These are phyloP conservation scores for Barbarea vulgaris DNA, from an alignment of 345 rosid species.

Conservation along the genomic window DNA sequence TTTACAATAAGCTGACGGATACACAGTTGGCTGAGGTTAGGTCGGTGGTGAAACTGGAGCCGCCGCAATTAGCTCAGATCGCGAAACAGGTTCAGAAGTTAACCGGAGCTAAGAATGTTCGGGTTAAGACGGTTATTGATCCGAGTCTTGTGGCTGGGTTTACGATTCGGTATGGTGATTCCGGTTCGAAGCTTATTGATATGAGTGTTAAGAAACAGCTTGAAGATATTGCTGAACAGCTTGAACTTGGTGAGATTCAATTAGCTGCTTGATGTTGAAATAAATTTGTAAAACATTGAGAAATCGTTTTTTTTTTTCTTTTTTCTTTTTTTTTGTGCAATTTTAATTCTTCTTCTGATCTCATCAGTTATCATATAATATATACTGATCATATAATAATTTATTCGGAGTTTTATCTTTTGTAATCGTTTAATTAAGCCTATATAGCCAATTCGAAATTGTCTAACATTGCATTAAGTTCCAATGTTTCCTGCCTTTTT, in stretches of 20 bases:
- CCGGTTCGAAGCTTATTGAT: slow-evolving; percentile 85
- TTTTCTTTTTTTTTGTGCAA: slow-evolving; percentile 2
- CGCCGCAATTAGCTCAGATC: slow-evolving; percentile 80
- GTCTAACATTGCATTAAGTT: background rate
- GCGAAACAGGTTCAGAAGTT: slow-evolving; percentile 94
- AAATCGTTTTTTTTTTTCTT: slow-evolving; percentile 3
- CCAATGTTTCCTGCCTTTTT: background rate
- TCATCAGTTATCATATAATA: slow-evolving; percentile 4
- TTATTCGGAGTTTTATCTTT: slow-evolving; percentile 7
- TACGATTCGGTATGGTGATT: slow-evolving; percentile 73
- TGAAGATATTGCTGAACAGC: slow-evolving; percentile 81
- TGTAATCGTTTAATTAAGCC: background rate
- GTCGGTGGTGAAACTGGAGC: slow-evolving; percentile 79
- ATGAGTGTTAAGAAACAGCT: slow-evolving; percentile 97
- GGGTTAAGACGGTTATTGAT: slow-evolving; percentile 80
- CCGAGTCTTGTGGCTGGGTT: slow-evolving; percentile 89
- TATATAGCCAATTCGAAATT: background rate
- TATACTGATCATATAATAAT: slow-evolving; percentile 23
- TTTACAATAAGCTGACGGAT: slow-evolving; percentile 62
- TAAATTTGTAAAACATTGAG: background rate
- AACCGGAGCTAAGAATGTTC: slow-evolving; percentile 79
- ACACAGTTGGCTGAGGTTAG: slow-evolving; percentile 83
- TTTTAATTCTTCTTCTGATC: background rate
- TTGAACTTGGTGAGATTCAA: slow-evolving; percentile 76
- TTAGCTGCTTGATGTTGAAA: slow-evolving; percentile 49